Conservation (phyloP, 164 flowering plant genomes). For the Litsea cubeba region DNA sequence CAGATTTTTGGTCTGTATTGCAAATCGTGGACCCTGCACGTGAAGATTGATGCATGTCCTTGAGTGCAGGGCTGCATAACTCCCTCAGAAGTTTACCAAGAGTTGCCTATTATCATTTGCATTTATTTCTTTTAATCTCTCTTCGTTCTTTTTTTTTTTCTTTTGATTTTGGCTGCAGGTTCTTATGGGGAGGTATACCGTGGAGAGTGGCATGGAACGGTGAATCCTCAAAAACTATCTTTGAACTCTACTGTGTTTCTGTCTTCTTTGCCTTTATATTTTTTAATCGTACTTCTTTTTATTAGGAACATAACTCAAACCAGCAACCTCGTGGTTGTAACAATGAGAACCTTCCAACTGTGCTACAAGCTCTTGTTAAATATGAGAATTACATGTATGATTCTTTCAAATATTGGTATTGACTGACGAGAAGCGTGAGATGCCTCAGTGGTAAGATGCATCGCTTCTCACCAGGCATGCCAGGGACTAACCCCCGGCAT, state of each 20-base stretch:
- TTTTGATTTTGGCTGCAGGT: slow-evolving; percentile 37
- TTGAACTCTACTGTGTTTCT: neutral
- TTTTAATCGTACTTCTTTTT: neutral
- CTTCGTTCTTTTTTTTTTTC: neutral
- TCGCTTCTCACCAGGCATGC: no score
- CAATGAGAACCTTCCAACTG: no score
- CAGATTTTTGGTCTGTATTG: neutral
- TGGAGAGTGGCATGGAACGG: slow-evolving; percentile 99
- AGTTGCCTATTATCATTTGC: neutral
- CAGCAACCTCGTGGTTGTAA: no score
- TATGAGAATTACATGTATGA: no score
- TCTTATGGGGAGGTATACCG: slow-evolving; percentile 99
- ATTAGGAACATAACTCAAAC: no score
- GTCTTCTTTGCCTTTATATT: no score
- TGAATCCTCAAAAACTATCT: slow-evolving; percentile 35
- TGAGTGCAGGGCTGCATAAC: neutral
- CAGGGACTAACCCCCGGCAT: no score
- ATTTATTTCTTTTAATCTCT: neutral
- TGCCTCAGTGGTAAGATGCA: no score
- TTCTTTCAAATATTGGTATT: no score
- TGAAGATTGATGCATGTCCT: neutral
- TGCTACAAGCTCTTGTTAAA: no score
- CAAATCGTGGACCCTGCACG: neutral
- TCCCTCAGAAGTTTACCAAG: neutral
- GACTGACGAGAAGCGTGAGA: no score